Percentiles rank a stretch among this genome's conserved stretches.
Conservation (phyloP, 2,329 filamentous ascomycete genomes). For the Apiospora rasikravindrae region DNA sequence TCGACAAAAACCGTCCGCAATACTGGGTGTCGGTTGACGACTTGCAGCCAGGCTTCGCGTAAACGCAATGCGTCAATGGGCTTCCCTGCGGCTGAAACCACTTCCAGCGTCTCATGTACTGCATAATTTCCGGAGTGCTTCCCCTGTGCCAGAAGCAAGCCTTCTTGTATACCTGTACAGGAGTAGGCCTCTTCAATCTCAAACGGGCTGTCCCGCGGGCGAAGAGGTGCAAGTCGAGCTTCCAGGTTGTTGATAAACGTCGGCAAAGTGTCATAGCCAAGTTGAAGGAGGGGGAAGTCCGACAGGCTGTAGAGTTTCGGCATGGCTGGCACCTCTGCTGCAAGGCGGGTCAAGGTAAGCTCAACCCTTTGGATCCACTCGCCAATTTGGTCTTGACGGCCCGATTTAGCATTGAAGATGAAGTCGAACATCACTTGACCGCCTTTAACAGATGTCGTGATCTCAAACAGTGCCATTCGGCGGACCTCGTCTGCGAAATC, state of each 20-base stretch:
- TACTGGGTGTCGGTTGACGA: slow-evolving; percentile 17
- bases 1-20: slow-evolving; percentile 21
- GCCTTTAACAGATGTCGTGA: slow-evolving; percentile 17
- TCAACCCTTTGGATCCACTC: slow-evolving; percentile 20
- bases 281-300: slow-evolving; percentile 20
- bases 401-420: slow-evolving; percentile 16
- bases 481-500: not conserved
- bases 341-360: slow-evolving; percentile 12
- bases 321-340: slow-evolving; percentile 3
- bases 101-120: slow-evolving; percentile 20
- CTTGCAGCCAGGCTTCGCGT: slow-evolving; percentile 17
- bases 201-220: not conserved
- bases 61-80: slow-evolving; percentile 16
- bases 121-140: slow-evolving; percentile 22
- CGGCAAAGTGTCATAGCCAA: slow-evolving; percentile 15
- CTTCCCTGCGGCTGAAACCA: not conserved
- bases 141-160: slow-evolving; percentile 20
- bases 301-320: slow-evolving; percentile 17
- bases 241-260: slow-evolving; percentile 12
- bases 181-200: slow-evolving; percentile 22
- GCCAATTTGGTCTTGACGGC: slow-evolving; percentile 20
- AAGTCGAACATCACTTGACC: slow-evolving; percentile 21
- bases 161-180: slow-evolving; percentile 21
- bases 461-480: slow-evolving; percentile 19
- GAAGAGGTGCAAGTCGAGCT: not conserved